A percentile compares a stretch with the other conserved stretches of the same genome.
Conservation (phyloP, 352 stramenopile species). For the Phytophthora hybrid region DNA sequence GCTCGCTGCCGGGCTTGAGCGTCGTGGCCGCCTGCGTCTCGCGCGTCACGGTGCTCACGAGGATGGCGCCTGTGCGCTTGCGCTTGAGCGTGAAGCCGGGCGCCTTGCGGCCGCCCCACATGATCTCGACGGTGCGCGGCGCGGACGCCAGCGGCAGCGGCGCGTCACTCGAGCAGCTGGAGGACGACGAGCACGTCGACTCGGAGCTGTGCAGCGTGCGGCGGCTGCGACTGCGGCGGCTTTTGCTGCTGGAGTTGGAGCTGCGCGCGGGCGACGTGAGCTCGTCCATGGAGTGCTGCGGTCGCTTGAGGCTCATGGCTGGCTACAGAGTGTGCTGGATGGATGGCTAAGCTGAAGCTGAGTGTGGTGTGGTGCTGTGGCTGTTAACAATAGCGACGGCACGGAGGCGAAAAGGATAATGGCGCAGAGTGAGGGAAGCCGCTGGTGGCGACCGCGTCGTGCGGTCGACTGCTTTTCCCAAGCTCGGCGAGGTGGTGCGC, state of each 20-base stretch:
- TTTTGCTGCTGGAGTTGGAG: conserved; percentile 6
- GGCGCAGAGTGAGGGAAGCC: background rate
- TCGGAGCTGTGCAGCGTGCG: conserved; percentile 23
- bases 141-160: conserved; percentile 31
- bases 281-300: conserved; percentile 23
- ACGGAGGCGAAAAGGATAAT: background rate
- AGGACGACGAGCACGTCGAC: conserved; percentile 21
- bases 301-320: conserved; percentile 34
- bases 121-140: conserved; percentile 70
- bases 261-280: conserved; percentile 1
- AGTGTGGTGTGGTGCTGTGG: no score
- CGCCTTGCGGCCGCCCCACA: conserved; percentile 65
- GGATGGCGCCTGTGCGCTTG: conserved; percentile 73
- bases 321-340: background rate
- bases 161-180: conserved; percentile 7
- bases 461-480: background rate
- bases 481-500: conserved; percentile 12
- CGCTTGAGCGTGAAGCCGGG: conserved; percentile 83
- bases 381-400: background rate
- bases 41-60: conserved; percentile 66
- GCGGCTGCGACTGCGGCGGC: conserved; percentile 10
- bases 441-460: conserved; percentile 1
- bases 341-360: background rate
- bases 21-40: conserved; percentile 35
- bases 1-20: conserved; percentile 70